A percentile compares a stretch with the other conserved stretches of the same genome.
Conservation (phyloP, 108 stramenopile genomes). For the Cylindrotheca closterium region DNA sequence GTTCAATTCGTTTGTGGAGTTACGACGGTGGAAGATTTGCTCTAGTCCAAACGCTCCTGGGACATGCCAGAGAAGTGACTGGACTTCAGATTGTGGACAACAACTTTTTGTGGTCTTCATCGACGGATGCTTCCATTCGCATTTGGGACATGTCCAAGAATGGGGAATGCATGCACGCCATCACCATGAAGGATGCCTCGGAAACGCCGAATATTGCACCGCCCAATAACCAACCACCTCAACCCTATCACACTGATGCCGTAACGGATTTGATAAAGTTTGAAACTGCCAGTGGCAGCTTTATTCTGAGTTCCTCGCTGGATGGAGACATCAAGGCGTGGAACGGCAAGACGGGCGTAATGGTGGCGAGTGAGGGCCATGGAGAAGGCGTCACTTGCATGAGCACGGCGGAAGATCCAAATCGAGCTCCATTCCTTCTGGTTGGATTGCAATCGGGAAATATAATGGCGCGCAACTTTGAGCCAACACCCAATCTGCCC, state of each 20-base stretch:
- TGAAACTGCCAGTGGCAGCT: slow-evolving; percentile 50
- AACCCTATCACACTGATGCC: slow-evolving; percentile 67
- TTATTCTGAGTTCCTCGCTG: slow-evolving; percentile 71
- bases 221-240: slow-evolving; percentile 6
- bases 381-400: slow-evolving; percentile 80
- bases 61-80: slow-evolving; percentile 79
- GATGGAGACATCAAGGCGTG: slow-evolving; percentile 86
- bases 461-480: slow-evolving; percentile 74
- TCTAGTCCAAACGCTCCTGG: slow-evolving; percentile 49
- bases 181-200: slow-evolving; percentile 31
- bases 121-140: slow-evolving; percentile 75
- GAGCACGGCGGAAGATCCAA: slow-evolving; percentile 56
- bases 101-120: slow-evolving; percentile 56
- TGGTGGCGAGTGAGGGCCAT: slow-evolving; percentile 70
- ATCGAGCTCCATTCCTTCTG: slow-evolving; percentile 58
- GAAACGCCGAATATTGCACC: slow-evolving; percentile 4
- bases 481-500: slow-evolving; percentile 67
- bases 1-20: slow-evolving; percentile 72
- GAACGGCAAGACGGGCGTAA: slow-evolving; percentile 77
- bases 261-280: slow-evolving; percentile 60
- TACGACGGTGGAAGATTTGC: slow-evolving; percentile 54
- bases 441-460: slow-evolving; percentile 72
- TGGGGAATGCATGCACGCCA: slow-evolving; percentile 51
- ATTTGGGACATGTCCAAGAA: slow-evolving; percentile 69
- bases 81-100: slow-evolving; percentile 49